Conservation (phyloP, 2,329 filamentous ascomycete species). For the Bipolaris cookei region DNA sequence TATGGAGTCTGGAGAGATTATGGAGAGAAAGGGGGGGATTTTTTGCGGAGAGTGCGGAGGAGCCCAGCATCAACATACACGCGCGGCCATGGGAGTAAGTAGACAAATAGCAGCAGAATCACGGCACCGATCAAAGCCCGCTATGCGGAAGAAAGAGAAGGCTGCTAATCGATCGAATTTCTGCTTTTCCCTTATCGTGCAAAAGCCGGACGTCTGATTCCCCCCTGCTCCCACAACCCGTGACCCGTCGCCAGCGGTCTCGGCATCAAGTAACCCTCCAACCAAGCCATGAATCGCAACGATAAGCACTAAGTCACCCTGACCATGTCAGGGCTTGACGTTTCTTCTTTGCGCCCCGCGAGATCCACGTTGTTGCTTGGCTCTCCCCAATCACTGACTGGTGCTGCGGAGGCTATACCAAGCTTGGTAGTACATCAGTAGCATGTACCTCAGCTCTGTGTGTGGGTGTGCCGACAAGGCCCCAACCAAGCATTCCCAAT, state of each 20-base stretch:
- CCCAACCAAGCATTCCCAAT: slow-evolving; percentile 5
- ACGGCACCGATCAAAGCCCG: no score
- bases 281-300: slow-evolving; percentile 18
- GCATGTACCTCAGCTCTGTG: not conserved
- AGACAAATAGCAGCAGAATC: not conserved
- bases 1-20: slow-evolving; percentile 23
- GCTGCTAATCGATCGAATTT: not conserved
- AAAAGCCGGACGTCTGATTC: not conserved
- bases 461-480: slow-evolving; percentile 5
- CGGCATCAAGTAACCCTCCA: slow-evolving; percentile 11
- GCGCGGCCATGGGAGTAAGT: not conserved
- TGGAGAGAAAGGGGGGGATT: slow-evolving; percentile 17
- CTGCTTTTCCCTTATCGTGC: not conserved
- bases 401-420: slow-evolving; percentile 27
- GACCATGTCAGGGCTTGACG: slow-evolving; percentile 28
- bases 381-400: slow-evolving; percentile 20
- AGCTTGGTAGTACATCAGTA: slow-evolving; percentile 24
- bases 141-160: no score
- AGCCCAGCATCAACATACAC: not conserved
- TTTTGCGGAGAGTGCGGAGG: slow-evolving; percentile 25
- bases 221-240: not conserved
- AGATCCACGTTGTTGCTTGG: slow-evolving; percentile 8
- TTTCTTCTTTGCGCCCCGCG: slow-evolving; percentile 13
- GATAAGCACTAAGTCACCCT: slow-evolving; percentile 25
- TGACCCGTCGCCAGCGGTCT: slow-evolving; percentile 2